A percentile compares a stretch with the other conserved stretches of the same genome.
Conservation (phyloP, 176 grass and related monocot genomes). For the Triticum aestivum region IWGSC_CS_RefSeq_v2.1 NC_057814.1:577975581-577976080, state of each 20-base stretch:
- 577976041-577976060: not conserved
- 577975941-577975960: slow-evolving; percentile 29
- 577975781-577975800: not conserved
- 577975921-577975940: slow-evolving; percentile 28
- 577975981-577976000: slow-evolving; percentile 65
- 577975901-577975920: slow-evolving; percentile 56
- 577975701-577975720: not conserved
- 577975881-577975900: slow-evolving; percentile 61
- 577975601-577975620: not conserved
- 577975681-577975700: not conserved
- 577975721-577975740: not conserved
- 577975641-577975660: not conserved
- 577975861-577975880: slow-evolving; percentile 33
- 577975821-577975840: slow-evolving; percentile 24
- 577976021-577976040: slow-evolving; percentile 54
- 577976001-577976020: slow-evolving; percentile 84
- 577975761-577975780: not conserved
- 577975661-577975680: not conserved
- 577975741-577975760: slow-evolving; percentile 11
- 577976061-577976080: not conserved
- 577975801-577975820: not conserved
- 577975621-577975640: not conserved
- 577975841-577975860: slow-evolving; percentile 32
- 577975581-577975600: not conserved
- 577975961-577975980: slow-evolving; percentile 61